These are phyloP conservation scores for Middelhovenomyces tepae DNA, from an alignment of 805 yeast genomes.

Conservation along the genomic window DNA sequence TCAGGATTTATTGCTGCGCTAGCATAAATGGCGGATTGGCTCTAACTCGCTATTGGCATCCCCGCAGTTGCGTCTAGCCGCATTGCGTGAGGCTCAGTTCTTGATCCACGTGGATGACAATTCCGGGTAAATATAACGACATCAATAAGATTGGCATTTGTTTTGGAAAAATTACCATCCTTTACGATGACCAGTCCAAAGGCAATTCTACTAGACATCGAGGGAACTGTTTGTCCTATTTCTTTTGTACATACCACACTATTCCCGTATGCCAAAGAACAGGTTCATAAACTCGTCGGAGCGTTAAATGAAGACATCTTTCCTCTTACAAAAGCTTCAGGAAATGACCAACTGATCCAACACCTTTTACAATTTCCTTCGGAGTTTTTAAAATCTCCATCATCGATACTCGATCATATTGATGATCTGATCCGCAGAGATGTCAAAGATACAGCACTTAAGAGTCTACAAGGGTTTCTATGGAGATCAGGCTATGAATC, in stretches of 20 bases:
- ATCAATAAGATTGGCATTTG: too few species aligned
- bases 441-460: slow-evolving; percentile 67
- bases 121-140: too few species aligned
- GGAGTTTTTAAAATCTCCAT: slow-evolving; percentile 22
- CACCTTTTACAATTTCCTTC: slow-evolving; percentile 41
- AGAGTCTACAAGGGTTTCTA: slow-evolving; percentile 71
- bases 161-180: too few species aligned
- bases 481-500: slow-evolving; percentile 74
- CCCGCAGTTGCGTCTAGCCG: too few species aligned
- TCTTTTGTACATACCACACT: slow-evolving; percentile 73
- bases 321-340: slow-evolving; percentile 2
- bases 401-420: slow-evolving; percentile 40
- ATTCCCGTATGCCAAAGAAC: slow-evolving; percentile 56
- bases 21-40: too few species aligned
- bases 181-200: slow-evolving; percentile 1
- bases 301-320: slow-evolving; percentile 3
- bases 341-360: slow-evolving; percentile 19
- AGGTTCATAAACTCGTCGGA: slow-evolving; percentile 19
- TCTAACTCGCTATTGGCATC: too few species aligned
- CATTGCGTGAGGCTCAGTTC: too few species aligned
- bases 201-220: slow-evolving; percentile 60
- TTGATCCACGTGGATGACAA: too few species aligned
- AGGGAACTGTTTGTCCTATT: slow-evolving; percentile 90
- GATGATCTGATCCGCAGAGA: slow-evolving; percentile 51
- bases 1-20: too few species aligned